phyloP scores from a whole-genome alignment of 257 asterid genomes.

The Linderniella brevidens region DNA sequence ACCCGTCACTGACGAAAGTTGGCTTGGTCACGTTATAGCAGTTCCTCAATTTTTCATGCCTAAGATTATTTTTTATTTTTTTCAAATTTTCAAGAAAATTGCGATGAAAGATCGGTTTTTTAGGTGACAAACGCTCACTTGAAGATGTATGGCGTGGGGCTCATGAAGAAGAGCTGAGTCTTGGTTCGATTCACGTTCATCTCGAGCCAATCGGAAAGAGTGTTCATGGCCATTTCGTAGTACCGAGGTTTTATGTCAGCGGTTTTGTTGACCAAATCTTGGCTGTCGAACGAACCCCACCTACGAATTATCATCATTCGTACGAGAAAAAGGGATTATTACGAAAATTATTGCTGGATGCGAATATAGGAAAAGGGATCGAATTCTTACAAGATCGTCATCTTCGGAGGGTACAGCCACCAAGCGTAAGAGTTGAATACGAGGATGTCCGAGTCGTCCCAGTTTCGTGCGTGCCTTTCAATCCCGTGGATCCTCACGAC shows the following conservation, averaged over 20 bases:
- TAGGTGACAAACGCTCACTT: too few species aligned
- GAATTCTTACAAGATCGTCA: constrained; percentile 42
- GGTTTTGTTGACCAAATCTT: not conserved
- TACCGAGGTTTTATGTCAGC: not conserved
- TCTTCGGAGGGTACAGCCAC: constrained; percentile 49
- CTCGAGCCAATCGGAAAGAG: constrained; percentile 2
- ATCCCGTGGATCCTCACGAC: constrained; percentile 30
- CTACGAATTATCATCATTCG: not conserved
- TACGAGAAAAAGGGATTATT: not conserved
- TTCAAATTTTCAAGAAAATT: too few species aligned
- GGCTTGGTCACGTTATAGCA: not conserved
- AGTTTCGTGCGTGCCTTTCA: constrained; percentile 55
- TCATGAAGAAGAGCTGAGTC: constrained; percentile 1
- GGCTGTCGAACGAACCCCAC: constrained; percentile 1
- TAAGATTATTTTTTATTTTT: too few species aligned
- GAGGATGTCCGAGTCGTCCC: constrained; percentile 69
- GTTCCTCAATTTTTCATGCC: too few species aligned
- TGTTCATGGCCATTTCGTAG: constrained; percentile 1
- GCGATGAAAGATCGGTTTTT: too few species aligned
- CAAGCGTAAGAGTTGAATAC: constrained; percentile 59
- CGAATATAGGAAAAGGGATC: not conserved
- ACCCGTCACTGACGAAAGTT: not conserved
- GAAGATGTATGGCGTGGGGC: not conserved
- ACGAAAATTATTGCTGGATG: not conserved
- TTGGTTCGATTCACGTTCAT: not conserved